Base-by-base conservation (phyloP, 2,329 filamentous ascomycete species). In the Hypoxylon sp. region DNA sequence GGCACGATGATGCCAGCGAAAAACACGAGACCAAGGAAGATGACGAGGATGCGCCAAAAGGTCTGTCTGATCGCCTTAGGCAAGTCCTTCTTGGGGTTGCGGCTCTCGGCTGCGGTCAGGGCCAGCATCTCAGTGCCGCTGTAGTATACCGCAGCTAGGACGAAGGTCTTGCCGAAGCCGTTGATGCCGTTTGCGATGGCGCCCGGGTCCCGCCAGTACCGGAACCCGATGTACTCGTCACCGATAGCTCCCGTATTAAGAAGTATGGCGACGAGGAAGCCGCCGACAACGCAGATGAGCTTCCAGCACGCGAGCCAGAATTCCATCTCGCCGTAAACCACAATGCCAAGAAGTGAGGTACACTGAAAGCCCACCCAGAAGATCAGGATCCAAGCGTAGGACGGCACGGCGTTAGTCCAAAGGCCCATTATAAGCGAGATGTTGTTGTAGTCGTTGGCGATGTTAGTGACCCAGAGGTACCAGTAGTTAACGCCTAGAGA, bases 401-500 rank as follows among this genome's bases (percentile, higher is more conserved):
- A 77, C 0, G 83, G 83, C 1, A 84, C 77, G 0, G 77, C 77
- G 30, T 82, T 78, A 0, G 81, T 81, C 82, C 83, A 85, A 51
- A 82, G 82, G 3, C 78, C 78, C 64, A 85, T 80, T 3, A 85
- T 80, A 0, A 83, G 77, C 1, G 81, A 81, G 46, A 84, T 81
- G 6, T 81, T 79, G 68, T 84, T 84, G 58, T 83, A 84, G 72
- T 84, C 82, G 60, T 76, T 78, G 1, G 78, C 78, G 46, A 80
- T 75, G 46, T 83, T 83, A 3, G 82, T 84, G 2, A 83, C 78
- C 82, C 82, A 84, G 2, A 82, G 71, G 64, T 82, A 84, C 78
- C 81, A 86, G 73, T 86, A 86, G 49, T 83, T 84, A 80, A 84
- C 85, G 3, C 83, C 84, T 0, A 86, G 76, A 7, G 81, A 82